phyloP scores from a whole-genome alignment of 2,329 filamentous ascomycete genomes.

The Fusarium tupiense region DNA sequence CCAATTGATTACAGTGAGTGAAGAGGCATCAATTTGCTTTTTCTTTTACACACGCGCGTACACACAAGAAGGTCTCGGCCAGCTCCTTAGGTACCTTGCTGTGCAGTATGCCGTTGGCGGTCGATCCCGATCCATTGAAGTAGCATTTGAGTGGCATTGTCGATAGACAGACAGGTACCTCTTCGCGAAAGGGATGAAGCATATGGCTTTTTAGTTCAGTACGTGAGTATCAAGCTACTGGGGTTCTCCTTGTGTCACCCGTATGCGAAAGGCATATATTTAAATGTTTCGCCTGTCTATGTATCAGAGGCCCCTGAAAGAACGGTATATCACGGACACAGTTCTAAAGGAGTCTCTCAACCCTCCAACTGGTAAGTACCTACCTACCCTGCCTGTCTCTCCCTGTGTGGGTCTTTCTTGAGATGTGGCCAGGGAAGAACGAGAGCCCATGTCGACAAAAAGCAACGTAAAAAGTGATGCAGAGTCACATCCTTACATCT shows the following conservation, averaged over 20 bases:
- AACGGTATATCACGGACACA: conserved; percentile 12
- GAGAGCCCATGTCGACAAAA: not conserved
- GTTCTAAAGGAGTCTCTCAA: conserved; percentile 7
- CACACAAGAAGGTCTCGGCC: conserved; percentile 10
- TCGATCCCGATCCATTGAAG: conserved; percentile 21
- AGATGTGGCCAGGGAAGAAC: conserved; percentile 6
- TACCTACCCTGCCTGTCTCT: not conserved
- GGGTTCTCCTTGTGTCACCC: not conserved
- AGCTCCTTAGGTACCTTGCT: conserved; percentile 10
- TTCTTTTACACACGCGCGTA: not conserved
- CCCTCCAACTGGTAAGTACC: not conserved
- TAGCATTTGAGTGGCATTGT: conserved; percentile 6
- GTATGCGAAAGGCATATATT: not conserved
- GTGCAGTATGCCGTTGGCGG: conserved; percentile 17
- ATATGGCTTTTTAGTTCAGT: not conserved
- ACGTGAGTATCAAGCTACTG: not conserved
- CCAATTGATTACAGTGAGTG: conserved; percentile 17
- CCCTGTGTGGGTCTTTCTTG: conserved; percentile 4
- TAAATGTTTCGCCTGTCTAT: not conserved
- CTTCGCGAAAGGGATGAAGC: not conserved
- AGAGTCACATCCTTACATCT: not conserved
- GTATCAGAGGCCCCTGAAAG: not conserved
- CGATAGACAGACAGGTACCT: not conserved
- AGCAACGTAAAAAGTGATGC: not conserved
- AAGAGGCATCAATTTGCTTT: conserved; percentile 26